Percentiles rank a stretch among this genome's conserved stretches.
phyloP scores from a whole-genome alignment of 163 green algal species.

The Scenedesmus sp. region DNA sequence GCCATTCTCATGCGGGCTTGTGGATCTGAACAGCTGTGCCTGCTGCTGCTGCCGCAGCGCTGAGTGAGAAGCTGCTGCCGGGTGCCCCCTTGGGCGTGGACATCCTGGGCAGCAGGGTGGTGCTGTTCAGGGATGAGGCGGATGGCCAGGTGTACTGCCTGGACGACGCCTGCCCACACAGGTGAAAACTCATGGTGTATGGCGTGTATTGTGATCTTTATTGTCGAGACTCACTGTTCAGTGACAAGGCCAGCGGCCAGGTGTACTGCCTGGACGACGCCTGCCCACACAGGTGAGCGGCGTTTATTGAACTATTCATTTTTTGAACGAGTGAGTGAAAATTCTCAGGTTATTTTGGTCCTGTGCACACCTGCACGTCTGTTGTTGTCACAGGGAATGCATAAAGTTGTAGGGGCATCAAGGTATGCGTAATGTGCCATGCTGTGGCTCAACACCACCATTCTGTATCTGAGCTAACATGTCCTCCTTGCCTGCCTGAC shows the following conservation, averaged over 20 bases:
- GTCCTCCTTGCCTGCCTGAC: conserved; percentile 20
- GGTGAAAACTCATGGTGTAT: background rate
- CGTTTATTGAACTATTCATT: background rate
- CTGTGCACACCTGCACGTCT: background rate
- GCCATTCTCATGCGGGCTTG: background rate
- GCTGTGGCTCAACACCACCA: no score
- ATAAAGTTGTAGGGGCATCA: no score
- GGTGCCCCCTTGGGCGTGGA: conserved; percentile 76
- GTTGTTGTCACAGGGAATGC: background rate
- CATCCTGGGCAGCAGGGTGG: conserved; percentile 79
- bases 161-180: conserved; percentile 77
- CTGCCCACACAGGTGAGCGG: background rate
- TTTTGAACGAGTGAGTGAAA: conserved; percentile 23
- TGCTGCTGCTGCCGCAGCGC: conserved; percentile 51
- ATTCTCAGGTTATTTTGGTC: background rate
- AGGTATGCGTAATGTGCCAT: no score
- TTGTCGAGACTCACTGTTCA: conserved; percentile 67
- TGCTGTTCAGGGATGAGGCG: conserved; percentile 77
- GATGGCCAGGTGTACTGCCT: conserved; percentile 68
- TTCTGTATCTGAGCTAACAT: background rate
- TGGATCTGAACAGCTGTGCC: background rate
- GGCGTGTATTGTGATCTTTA: background rate
- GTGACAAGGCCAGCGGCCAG: conserved; percentile 61
- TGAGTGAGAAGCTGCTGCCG: conserved; percentile 62
- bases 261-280: conserved; percentile 53